These are phyloP conservation scores for Ballota nigra DNA, from an alignment of 257 asterid species.

Conservation along the genomic window DNA sequence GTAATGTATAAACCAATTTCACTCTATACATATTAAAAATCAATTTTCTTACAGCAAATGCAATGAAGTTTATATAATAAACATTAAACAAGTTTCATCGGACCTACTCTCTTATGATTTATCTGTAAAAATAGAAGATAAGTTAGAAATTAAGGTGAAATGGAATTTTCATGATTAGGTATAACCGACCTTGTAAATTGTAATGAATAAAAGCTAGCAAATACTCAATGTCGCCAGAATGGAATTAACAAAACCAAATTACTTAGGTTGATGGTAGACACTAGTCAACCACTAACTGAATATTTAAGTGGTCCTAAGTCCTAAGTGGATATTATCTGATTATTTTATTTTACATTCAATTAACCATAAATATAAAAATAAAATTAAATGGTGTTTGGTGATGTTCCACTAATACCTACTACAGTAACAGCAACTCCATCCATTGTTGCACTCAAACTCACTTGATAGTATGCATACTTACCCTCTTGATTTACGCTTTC, in stretches of 20 bases:
- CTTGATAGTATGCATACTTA: background rate
- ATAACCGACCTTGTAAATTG: conserved; percentile 6
- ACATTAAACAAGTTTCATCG: no score
- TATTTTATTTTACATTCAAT: background rate
- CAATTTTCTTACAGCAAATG: no score
- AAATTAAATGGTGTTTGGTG: conserved; percentile 21
- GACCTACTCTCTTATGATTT: no score
- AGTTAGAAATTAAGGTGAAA: conserved; percentile 2
- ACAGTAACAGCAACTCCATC: conserved; percentile 13
- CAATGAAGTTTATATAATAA: no score
- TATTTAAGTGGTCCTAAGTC: conserved; percentile 25
- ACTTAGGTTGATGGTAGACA: conserved; percentile 15
- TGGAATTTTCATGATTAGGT: conserved; percentile 17
- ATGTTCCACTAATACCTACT: conserved; percentile 26
- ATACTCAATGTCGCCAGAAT: background rate
- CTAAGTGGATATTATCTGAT: conserved; percentile 13
- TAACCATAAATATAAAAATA: background rate
- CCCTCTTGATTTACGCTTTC: background rate
- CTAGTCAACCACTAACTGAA: conserved; percentile 34
- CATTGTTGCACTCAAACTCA: background rate
- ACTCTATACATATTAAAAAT: no score
- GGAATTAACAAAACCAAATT: background rate
- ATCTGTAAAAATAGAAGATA: background rate
- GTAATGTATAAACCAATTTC: no score
- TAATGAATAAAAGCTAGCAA: background rate